phyloP scores from a whole-genome alignment of 1,139 yeast species.

The Trichomonascaceae sp. region DNA sequence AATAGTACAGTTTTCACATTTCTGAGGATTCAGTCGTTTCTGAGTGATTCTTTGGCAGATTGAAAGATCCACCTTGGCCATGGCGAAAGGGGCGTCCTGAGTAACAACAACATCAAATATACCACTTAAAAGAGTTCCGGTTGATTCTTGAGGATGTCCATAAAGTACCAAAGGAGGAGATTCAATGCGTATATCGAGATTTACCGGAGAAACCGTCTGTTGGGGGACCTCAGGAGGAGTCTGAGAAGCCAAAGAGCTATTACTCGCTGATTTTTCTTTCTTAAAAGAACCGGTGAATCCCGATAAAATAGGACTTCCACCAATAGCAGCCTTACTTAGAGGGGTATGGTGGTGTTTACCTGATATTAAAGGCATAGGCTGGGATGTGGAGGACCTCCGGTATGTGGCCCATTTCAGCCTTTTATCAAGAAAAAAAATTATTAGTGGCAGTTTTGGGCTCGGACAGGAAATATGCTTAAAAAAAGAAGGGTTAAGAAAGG shows the following conservation, averaged over 20 bases:
- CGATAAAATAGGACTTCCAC: background rate
- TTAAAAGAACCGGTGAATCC: background rate
- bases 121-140: slow-evolving; percentile 86
- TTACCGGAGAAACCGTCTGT: slow-evolving; percentile 13
- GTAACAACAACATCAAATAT: slow-evolving; percentile 38
- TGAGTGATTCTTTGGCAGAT: slow-evolving; percentile 58
- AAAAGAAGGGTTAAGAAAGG: background rate
- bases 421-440: background rate
- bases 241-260: background rate
- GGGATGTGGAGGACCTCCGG: background rate
- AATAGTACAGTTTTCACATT: slow-evolving; percentile 42
- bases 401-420: background rate
- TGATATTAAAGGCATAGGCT: slow-evolving; percentile 6
- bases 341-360: slow-evolving; percentile 3
- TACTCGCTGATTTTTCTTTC: slow-evolving; percentile 1
- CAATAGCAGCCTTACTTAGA: background rate
- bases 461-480: background rate
- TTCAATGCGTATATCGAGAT: slow-evolving; percentile 60
- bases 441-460: background rate
- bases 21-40: slow-evolving; percentile 19
- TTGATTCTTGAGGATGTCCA: slow-evolving; percentile 69
- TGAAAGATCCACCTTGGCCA: slow-evolving; percentile 56
- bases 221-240: slow-evolving; percentile 1
- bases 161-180: slow-evolving; percentile 86
- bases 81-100: slow-evolving; percentile 29